Conservation (phyloP, 768 basidiomycete species). For the Hygrocybe coccinea region DNA sequence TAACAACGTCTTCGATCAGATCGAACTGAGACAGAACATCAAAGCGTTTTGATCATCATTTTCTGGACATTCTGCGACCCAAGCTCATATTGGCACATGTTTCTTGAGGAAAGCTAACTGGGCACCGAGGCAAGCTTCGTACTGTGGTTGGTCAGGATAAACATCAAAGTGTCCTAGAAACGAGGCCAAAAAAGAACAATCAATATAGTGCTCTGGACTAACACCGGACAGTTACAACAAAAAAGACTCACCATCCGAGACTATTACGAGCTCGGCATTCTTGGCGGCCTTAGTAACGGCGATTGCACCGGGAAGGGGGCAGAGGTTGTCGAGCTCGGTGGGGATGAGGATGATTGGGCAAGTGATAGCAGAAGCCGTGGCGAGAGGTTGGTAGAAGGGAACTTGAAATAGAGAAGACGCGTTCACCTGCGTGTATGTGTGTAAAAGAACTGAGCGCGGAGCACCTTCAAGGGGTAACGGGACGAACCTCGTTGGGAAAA, state of each 20-base stretch:
- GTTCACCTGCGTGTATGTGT: not conserved
- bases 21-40: too few species aligned
- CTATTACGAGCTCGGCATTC: constrained; percentile 17
- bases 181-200: not conserved
- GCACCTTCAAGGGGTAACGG: not conserved
- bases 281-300: constrained; percentile 11
- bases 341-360: constrained; percentile 7
- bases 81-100: constrained; percentile 24
- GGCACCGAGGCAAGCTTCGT: constrained; percentile 15
- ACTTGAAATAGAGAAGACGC: constrained; percentile 5
- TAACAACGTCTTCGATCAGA: too few species aligned
- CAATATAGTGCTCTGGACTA: not conserved
- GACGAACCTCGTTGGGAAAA: constrained; percentile 7
- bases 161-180: constrained; percentile 24
- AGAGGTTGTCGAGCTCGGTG: not conserved
- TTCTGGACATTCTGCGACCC: too few species aligned
- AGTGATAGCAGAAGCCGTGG: not conserved
- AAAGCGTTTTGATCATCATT: too few species aligned
- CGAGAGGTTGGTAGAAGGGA: constrained; percentile 2
- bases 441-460: not conserved
- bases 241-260: constrained; percentile 12
- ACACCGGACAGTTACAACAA: not conserved
- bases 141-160: constrained; percentile 19
- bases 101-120: constrained; percentile 24
- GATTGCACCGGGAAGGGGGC: not conserved